Base-by-base conservation (phyloP, 805 yeast species). In the Cyberlindnera samutprakarnensis region DNA sequence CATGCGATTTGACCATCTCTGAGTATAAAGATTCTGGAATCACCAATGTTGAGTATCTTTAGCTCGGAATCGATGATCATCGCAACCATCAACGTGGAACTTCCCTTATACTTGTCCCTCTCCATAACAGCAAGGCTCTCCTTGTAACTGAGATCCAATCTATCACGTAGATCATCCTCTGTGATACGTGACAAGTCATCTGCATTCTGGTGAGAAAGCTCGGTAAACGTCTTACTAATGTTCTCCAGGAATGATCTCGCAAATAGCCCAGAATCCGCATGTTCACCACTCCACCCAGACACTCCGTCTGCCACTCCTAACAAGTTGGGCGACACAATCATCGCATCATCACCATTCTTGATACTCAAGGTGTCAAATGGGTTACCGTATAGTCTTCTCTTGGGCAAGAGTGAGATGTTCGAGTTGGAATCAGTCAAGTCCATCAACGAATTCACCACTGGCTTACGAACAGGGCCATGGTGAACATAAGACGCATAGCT, bases 301-400 rank as follows among this genome's bases (percentile, higher is more conserved):
- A 71, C 73, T 2, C 78, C 78, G 44, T 71, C 78, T 4, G 78
- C 76, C 4, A 71, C 62, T 3, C 72, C 77, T 33, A 71, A 44
- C 26, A 70, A 61, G 5, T 70, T 61, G 0, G 75, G 73, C 4
- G 72, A 65, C 2, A 69, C 67, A 25, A 71, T 53, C 74, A 71
- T 68, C 7, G 78, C 75, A 44, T 71, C 78, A 39, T 71, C 78
- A 1, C 78, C 77, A 15, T 70, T 70, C 39, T 66, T 66, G 28
- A 71, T 61, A 7, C 72, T 64, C 4, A 70, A 47, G 0, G 78
- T 71, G 41, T 70, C 76, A 11, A 57, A 59, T 0, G 74, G 73
- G 15, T 71, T 66, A 4, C 75, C 75, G 27, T 64, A 66, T 1
- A 74, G 68, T 33, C 75, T 46, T 47, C 76, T 54, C 39, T 66